Percentiles rank a stretch among this genome's conserved stretches.
phyloP scores from a whole-genome alignment of 305 asterid genomes.

The Rubia peregrina region DNA sequence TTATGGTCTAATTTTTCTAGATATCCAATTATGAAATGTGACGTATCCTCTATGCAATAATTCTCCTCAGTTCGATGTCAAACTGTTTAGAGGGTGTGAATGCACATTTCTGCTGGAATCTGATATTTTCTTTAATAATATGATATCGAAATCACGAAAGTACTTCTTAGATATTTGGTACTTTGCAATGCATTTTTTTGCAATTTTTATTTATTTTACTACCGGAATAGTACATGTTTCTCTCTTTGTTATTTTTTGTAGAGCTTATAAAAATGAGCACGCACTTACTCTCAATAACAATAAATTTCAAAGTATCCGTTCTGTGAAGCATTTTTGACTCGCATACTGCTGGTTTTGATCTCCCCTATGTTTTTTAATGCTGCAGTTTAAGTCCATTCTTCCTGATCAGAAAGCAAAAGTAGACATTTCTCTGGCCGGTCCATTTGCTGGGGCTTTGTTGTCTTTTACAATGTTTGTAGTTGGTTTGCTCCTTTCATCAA shows the following conservation, averaged over 20 bases:
- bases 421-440: slow-evolving; percentile 84
- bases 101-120: neutral
- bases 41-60: neutral
- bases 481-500: slow-evolving; percentile 75
- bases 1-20: neutral
- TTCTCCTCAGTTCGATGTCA: neutral
- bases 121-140: neutral
- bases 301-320: neutral
- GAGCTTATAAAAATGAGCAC: neutral
- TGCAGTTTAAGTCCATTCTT: slow-evolving; percentile 90
- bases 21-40: neutral
- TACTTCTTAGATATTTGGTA: neutral
- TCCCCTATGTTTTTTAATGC: slow-evolving; percentile 15
- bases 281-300: neutral
- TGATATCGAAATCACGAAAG: neutral
- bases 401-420: slow-evolving; percentile 82
- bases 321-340: neutral
- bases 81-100: neutral
- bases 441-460: slow-evolving; percentile 71
- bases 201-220: neutral
- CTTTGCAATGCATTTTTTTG: neutral
- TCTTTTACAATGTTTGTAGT: slow-evolving; percentile 70
- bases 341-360: slow-evolving; percentile 1
- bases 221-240: neutral
- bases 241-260: neutral